These are phyloP conservation scores for Tremellales sp. DNA, from an alignment of 1,284 basidiomycete species.

Conservation along the genomic window DNA sequence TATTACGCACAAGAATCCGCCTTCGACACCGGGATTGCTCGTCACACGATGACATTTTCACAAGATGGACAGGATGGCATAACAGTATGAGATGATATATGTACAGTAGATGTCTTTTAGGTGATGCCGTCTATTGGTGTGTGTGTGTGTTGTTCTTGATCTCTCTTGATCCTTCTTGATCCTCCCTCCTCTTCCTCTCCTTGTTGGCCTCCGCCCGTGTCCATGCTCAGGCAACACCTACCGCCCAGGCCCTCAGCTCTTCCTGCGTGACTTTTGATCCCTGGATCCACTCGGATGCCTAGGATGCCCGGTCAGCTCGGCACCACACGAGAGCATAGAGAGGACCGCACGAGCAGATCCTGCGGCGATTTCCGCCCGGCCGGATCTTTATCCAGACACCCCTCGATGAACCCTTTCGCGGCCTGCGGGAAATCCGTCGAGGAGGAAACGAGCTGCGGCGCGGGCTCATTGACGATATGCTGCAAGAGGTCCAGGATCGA, in stretches of 20 bases:
- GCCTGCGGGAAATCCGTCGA: constrained; percentile 56
- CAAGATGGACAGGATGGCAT: too few relatives aligned
- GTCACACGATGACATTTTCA: too few relatives aligned
- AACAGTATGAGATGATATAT: too few relatives aligned
- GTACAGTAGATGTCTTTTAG: too few relatives aligned
- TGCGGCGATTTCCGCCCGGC: constrained; percentile 71
- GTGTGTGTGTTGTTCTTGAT: too few relatives aligned
- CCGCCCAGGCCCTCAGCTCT: constrained; percentile 35
- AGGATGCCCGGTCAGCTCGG: constrained; percentile 25
- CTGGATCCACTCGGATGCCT: constrained; percentile 42
- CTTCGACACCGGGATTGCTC: too few relatives aligned
- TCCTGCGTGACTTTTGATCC: constrained; percentile 30
- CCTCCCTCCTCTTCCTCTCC: too few relatives aligned
- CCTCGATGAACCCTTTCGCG: constrained; percentile 74
- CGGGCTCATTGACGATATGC: constrained; percentile 95
- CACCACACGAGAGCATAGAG: neutral
- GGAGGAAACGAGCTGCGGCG: constrained; percentile 65
- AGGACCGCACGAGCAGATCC: constrained; percentile 60
- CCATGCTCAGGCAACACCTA: too few relatives aligned
- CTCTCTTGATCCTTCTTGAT: too few relatives aligned
- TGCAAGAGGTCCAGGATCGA: constrained; percentile 94
- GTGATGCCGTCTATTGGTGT: too few relatives aligned
- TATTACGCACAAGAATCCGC: too few relatives aligned
- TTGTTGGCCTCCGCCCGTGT: too few relatives aligned
- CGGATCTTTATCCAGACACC: constrained; percentile 80